Base-by-base conservation (phyloP, 768 basidiomycete species). In the Podaxis mareebaensis region DNA sequence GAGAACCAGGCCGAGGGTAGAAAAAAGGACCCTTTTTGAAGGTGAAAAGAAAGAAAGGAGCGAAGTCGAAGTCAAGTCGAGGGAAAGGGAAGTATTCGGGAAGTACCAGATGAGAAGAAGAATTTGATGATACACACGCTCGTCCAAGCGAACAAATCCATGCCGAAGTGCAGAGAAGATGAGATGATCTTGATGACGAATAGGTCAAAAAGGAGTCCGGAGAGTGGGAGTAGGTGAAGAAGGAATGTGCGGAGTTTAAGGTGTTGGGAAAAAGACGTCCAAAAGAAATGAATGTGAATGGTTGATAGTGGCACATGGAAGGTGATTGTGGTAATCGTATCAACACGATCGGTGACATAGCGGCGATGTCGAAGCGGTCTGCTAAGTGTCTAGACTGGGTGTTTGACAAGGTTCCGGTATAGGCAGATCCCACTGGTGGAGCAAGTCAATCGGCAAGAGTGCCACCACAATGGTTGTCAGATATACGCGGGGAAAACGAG, bases 111-210 rank as follows among this genome's bases (percentile, higher is more conserved):
- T 42, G n/a, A 58, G 46, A 44, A 24, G 55, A 38, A 20, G 42
- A 61, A 57, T 54, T 48, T 69, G 61, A 64, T 64, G 57, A 20
- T 62, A 56, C 74, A 77, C 76, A 76, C 70, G 76, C 72, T 76
- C 76, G 75, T 75, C 73, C 76, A 70, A 74, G 74, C 76, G 75
- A 77, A 74, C 73, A 69, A 59, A 69, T 62, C 61, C 53, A 61
- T 62, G 61, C 46, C 20, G n/a, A 62, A 24, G 42, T 53, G 38
- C 33, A 53, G 30, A 53, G 39, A 28, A 57, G 52, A 52, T 20
- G 58, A 54, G 40, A 58, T 53, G 46, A 38, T 20, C 13, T 46
- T 61, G 30, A 53, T 54, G 55, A 33, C 52, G 44, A 40, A 61
- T 36, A 5, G 36, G 30, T 12, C 28, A 36, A 53, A 40, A 44